phyloP scores from a whole-genome alignment of 2,329 filamentous ascomycete species.

The Epichloe gansuensis region DNA sequence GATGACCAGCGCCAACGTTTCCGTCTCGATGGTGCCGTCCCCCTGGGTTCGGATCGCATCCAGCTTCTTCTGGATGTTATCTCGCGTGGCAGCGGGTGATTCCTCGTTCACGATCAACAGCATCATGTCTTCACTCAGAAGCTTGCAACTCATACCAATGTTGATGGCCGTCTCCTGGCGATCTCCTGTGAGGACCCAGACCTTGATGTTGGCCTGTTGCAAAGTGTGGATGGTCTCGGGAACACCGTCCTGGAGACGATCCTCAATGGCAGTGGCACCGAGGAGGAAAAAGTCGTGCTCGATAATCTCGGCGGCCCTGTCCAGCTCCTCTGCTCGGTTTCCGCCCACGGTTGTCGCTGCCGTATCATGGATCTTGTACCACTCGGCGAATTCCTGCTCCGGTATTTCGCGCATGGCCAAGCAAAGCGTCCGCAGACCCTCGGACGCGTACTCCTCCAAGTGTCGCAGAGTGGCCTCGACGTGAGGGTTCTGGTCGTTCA shows the following conservation, averaged over 20 bases:
- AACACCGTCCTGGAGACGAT: slow-evolving; percentile 91
- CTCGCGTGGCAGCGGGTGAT: slow-evolving; percentile 59
- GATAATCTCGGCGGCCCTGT: slow-evolving; percentile 93
- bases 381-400: slow-evolving; percentile 78
- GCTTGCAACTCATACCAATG: slow-evolving; percentile 98
- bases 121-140: slow-evolving; percentile 98
- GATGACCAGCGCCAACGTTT: slow-evolving; percentile 82
- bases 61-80: slow-evolving; percentile 87
- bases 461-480: slow-evolving; percentile 86
- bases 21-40: slow-evolving; percentile 62
- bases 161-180: slow-evolving; percentile 98
- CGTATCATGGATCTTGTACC: slow-evolving; percentile 74
- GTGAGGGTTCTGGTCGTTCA: slow-evolving; percentile 70
- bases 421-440: slow-evolving; percentile 88
- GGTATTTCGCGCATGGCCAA: slow-evolving; percentile 87
- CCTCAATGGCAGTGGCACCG: slow-evolving; percentile 93
- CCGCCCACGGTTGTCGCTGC: slow-evolving; percentile 84
- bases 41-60: slow-evolving; percentile 80
- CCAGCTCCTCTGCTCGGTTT: slow-evolving; percentile 84
- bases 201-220: slow-evolving; percentile 93
- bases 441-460: slow-evolving; percentile 95
- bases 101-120: slow-evolving; percentile 94
- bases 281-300: slow-evolving; percentile 85
- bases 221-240: slow-evolving; percentile 96
- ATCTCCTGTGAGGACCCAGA: slow-evolving; percentile 96